Evolutionary conservation across 192 early-diverging fungal species (phyloP).

Genomic region (Chytriomyces sp.): DNA sequence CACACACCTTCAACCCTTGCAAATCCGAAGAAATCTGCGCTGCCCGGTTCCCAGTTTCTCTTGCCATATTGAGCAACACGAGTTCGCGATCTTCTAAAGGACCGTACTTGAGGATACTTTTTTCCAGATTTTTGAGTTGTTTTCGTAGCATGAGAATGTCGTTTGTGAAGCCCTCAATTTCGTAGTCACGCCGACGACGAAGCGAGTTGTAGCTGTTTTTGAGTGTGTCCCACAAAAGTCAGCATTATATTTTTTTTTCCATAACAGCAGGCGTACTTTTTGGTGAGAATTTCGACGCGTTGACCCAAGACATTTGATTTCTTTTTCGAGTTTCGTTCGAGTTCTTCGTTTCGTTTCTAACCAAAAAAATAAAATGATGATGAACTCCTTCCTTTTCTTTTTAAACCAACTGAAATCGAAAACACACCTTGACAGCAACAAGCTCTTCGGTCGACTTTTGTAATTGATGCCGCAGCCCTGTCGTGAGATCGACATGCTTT

Average conservation of each 20-base stretch:
- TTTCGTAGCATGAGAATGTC: constrained; percentile 61
- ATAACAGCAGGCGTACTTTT: constrained; percentile 39
- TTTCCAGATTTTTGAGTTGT: constrained; percentile 60
- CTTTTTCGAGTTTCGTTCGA: constrained; percentile 37
- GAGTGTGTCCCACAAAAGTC: too few relatives aligned
- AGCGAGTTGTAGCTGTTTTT: constrained; percentile 53
- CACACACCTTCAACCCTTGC: constrained; percentile 46
- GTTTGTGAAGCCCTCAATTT: constrained; percentile 73
- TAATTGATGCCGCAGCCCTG: constrained; percentile 45
- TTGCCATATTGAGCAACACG: constrained; percentile 53
- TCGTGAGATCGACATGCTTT: constrained; percentile 44
- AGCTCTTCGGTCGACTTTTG: constrained; percentile 47
- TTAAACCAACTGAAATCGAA: constrained; percentile 1
- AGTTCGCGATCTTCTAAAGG: constrained; percentile 65
- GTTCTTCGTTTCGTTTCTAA: constrained; percentile 38
- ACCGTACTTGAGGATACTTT: constrained; percentile 60
- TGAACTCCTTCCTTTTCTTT: background rate
- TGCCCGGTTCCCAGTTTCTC: constrained; percentile 46
- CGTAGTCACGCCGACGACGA: constrained; percentile 61
- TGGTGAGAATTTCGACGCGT: constrained; percentile 35
- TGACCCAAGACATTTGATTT: constrained; percentile 35
- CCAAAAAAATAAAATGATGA: too few relatives aligned
- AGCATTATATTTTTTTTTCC: background rate
- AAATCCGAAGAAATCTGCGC: constrained; percentile 51
- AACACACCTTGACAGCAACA: constrained; percentile 35